Conservation (phyloP, 768 basidiomycete genomes). For the Phanerodontia chrysosporium region DNA sequence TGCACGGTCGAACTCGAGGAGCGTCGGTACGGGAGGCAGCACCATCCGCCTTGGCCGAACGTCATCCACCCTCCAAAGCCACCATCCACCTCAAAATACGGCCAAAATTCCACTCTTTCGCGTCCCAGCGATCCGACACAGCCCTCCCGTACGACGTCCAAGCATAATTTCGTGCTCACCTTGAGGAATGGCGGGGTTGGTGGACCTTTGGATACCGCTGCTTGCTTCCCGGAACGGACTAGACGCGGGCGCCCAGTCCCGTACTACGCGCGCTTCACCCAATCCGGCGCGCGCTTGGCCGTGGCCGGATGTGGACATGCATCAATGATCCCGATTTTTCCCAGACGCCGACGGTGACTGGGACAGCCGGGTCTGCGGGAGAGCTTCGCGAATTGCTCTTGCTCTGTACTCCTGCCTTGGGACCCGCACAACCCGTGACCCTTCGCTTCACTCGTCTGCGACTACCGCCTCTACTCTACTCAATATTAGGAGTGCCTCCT, state of each 20-base stretch:
- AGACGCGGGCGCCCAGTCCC: slow-evolving; percentile 4
- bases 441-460: not conserved
- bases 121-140: not conserved
- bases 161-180: slow-evolving; percentile 45
- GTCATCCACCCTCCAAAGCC: slow-evolving; percentile 2
- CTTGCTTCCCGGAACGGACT: not conserved
- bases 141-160: slow-evolving; percentile 7
- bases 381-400: not conserved
- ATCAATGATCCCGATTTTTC: not conserved
- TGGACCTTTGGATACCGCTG: slow-evolving; percentile 8
- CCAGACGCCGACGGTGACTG: not conserved
- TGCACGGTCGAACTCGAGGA: not conserved
- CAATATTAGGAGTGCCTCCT: not conserved
- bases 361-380: not conserved
- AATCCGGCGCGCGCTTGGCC: not conserved
- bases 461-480: not conserved
- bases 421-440: not conserved
- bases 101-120: slow-evolving; percentile 15
- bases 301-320: too few relatives aligned
- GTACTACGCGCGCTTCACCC: not conserved
- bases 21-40: slow-evolving; percentile 15
- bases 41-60: slow-evolving; percentile 19
- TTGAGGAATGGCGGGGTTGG: slow-evolving; percentile 43
- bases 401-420: not conserved
- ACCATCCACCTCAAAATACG: slow-evolving; percentile 11